These are phyloP conservation scores for Penicillium crystallinum DNA, from an alignment of 495 filamentous ascomycete genomes.

Conservation along the genomic window DNA sequence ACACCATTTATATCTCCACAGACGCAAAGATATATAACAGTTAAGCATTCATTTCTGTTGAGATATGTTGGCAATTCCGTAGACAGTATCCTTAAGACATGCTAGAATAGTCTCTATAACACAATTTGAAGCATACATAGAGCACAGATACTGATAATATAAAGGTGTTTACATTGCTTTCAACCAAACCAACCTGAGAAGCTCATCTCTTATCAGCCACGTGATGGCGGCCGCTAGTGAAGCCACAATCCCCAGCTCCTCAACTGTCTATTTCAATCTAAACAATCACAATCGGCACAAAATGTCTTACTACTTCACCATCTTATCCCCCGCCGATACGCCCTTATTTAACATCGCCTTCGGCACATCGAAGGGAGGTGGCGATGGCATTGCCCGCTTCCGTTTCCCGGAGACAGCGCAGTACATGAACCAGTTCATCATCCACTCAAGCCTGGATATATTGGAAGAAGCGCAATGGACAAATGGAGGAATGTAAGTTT, in stretches of 20 bases:
- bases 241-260: constrained; percentile 4
- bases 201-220: constrained; percentile 18
- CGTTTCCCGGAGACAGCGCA: constrained; percentile 76
- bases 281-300: constrained; percentile 13
- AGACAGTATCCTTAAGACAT: too few relatives aligned
- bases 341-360: constrained; percentile 95
- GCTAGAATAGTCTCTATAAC: neutral
- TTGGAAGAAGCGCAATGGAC: constrained; percentile 95
- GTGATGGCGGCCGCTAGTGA: constrained; percentile 7
- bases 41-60: neutral
- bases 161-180: neutral
- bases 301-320: constrained; percentile 97
- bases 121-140: neutral
- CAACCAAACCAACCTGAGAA: neutral
- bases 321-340: constrained; percentile 88
- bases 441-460: constrained; percentile 86
- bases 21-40: neutral
- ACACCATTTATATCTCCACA: neutral
- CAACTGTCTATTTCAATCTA: constrained; percentile 4
- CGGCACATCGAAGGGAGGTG: constrained; percentile 89
- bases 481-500: constrained; percentile 63
- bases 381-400: constrained; percentile 78
- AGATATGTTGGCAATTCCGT: too few relatives aligned
- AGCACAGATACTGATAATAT: neutral
- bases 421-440: constrained; percentile 95